Evolutionary conservation across 2,329 filamentous ascomycete genomes (phyloP).

Genomic region (Clonostachys solani): DNA sequence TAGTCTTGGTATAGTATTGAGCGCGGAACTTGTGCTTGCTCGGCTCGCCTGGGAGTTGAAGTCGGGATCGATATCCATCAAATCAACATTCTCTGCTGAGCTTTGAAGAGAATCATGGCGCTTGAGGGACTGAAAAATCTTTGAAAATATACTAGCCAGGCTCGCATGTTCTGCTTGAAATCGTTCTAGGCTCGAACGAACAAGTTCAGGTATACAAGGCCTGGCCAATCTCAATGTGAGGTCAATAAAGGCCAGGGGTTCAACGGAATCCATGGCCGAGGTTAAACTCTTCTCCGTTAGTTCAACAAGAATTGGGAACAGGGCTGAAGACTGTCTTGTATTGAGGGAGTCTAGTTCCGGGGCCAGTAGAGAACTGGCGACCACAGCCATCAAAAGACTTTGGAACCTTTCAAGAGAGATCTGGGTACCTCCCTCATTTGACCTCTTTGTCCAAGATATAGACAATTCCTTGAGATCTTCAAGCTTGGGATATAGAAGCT

Average conservation of each 20-base stretch:
- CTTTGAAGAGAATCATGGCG: conserved; percentile 23
- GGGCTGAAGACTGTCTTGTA: conserved; percentile 40
- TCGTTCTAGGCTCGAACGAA: conserved; percentile 24
- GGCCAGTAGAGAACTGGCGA: conserved; percentile 39
- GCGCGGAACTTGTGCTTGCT: conserved; percentile 27
- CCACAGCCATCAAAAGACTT: conserved; percentile 43
- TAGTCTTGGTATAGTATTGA: conserved; percentile 38
- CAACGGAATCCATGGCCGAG: conserved; percentile 34
- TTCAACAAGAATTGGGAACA: conserved; percentile 35
- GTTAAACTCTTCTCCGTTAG: conserved; percentile 34
- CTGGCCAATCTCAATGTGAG: conserved; percentile 38
- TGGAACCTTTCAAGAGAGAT: conserved; percentile 49
- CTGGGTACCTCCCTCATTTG: conserved; percentile 39
- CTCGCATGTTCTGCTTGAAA: conserved; percentile 31
- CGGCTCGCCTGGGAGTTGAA: conserved; percentile 58
- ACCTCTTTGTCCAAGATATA: conserved; percentile 38
- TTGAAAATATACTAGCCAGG: conserved; percentile 37
- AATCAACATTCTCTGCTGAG: conserved; percentile 35
- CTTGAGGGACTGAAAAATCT: conserved; percentile 25
- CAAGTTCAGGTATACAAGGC: conserved; percentile 40
- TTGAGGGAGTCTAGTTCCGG: conserved; percentile 42
- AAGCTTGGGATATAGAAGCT: conserved; percentile 49
- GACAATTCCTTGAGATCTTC: conserved; percentile 42
- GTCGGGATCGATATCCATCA: conserved; percentile 65
- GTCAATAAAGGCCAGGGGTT: conserved; percentile 40